Base-by-base conservation (phyloP, 768 basidiomycete genomes). In the Cyclocybe cylindracea region DNA sequence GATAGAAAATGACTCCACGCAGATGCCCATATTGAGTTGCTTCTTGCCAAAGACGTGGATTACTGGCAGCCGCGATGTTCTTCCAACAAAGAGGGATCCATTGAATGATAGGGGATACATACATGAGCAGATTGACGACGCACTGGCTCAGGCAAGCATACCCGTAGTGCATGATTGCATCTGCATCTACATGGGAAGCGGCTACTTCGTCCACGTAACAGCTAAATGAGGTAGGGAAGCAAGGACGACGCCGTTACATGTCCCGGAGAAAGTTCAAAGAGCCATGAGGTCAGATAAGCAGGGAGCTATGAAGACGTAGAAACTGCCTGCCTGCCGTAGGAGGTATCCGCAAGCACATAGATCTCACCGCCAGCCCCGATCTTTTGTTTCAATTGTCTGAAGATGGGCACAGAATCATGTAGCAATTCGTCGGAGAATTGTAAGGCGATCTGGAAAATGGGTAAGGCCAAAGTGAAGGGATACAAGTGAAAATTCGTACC, bases 161-260 rank as follows among this genome's bases (percentile, higher is more conserved):
- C 2, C 96, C 96, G 62, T 97, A 98, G 63, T 99, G 96, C 2
- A 99, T 86, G 55, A 97, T 78, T 7, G 86, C 83, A 63, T 98
- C 91, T 0, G 94, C 93, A 56, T 94, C 85, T 41, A 94, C 86
- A 63, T 99, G 97, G 61, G 94, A 87, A 3, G 96, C 94, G 4
- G 94, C 89, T 5, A 98, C 89, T 59, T 98, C 92, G 62, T 99
- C 97, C 2, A 96, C 93, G 65, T 97, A 98, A 62, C 97, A 99
- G 61, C 95, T 94, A 61, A 24, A 24, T 5, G 24, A 24, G 24
- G 5, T 24, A 24, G 24, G 5, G 5, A 24, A 2, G 24, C 24
- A 5, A 24, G 24, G 3, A 24, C 24, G 5, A 24, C 5, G 24
- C 24, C 24, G 24, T 24, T 31, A 57, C 10, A 29, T 2, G 11